Conservation (phyloP, 345 rosid species). For the Atalantia buxifolia region DNA sequence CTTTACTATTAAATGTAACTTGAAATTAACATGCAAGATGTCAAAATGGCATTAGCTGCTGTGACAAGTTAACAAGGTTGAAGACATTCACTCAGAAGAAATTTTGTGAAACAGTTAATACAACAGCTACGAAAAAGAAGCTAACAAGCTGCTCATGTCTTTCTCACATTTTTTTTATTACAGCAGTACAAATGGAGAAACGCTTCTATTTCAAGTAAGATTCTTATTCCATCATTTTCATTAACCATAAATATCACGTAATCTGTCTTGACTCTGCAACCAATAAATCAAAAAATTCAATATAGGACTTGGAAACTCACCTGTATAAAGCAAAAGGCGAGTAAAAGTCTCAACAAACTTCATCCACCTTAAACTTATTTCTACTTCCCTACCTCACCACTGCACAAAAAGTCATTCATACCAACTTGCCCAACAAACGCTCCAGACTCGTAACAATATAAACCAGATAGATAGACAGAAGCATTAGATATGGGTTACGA, state of each 20-base stretch:
- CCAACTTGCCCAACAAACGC: slow-evolving; percentile 33
- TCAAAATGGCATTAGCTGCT: not conserved
- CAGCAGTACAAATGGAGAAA: not conserved
- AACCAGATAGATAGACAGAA: not conserved
- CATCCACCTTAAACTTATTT: slow-evolving; percentile 6
- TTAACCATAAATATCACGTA: not conserved
- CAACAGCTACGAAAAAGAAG: not conserved
- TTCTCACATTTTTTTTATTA: not conserved
- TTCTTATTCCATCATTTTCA: not conserved
- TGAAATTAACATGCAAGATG: not conserved
- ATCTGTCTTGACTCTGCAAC: not conserved
- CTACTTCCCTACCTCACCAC: slow-evolving; percentile 2
- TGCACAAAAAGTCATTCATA: slow-evolving; percentile 20
- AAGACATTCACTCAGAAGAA: not conserved
- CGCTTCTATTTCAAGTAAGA: not conserved
- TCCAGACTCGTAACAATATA: not conserved
- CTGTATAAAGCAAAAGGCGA: slow-evolving; percentile 7
- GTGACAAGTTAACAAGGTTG: not conserved
- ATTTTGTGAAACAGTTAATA: not conserved
- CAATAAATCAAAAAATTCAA: not conserved
- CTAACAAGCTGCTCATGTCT: not conserved
- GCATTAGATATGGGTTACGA: slow-evolving; percentile 31
- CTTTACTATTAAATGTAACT: not conserved
- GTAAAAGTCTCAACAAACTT: slow-evolving; percentile 30
- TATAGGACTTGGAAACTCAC: not conserved